Base-by-base conservation (phyloP, 2,329 filamentous ascomycete species). In the Arthrobotrys conoides region DNA sequence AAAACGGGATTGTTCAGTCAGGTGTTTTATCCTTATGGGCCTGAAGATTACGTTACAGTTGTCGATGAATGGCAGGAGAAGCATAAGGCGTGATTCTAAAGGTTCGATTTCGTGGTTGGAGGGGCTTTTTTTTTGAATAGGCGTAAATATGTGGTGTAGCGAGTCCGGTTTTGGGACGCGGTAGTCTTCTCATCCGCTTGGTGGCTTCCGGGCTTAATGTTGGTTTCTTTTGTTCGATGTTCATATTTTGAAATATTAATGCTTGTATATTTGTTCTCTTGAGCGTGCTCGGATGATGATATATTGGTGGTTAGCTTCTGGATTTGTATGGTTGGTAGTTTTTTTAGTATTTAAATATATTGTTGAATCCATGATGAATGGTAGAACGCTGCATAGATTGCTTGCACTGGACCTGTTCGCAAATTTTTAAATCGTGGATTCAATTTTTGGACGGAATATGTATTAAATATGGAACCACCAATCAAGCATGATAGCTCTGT, bases 11-110 rank as follows among this genome's bases (percentile, higher is more conserved):
- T 82, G 68, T 81, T 87, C 65, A 84, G 84, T 0, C 89, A 91
- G 81, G 85, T 88, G 33, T 88, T 87, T 71, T 83, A 86, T 61
- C 86, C 89, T 1, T 91, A 91, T 83, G 87, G 88, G 0, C 87
- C 88, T 0, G 86, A 87, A 66, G 89, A 91, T 81, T 91, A 91
- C 81, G 83, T 82, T 55, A 85, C 86, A 0, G 80, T 91, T 22
- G 85, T 88, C 8, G 85, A 85, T 0, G 89, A 91, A 83, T 91
- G 88, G 87, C 65, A 82, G 70, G 86, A 87, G 79, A 83, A 81
- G 73, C 55, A 73, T 46, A 79, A 78, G 36, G 51, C 71, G 12
- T 48, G 44, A 49, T 20, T 36, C 30, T 14, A 16, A 41, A 30
- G 27, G 27, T 3, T 30, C 27, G 27, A 30, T 30, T 6, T 30